phyloP scores from a whole-genome alignment of 768 basidiomycete genomes.

The Boletus tylopilopsis region DNA sequence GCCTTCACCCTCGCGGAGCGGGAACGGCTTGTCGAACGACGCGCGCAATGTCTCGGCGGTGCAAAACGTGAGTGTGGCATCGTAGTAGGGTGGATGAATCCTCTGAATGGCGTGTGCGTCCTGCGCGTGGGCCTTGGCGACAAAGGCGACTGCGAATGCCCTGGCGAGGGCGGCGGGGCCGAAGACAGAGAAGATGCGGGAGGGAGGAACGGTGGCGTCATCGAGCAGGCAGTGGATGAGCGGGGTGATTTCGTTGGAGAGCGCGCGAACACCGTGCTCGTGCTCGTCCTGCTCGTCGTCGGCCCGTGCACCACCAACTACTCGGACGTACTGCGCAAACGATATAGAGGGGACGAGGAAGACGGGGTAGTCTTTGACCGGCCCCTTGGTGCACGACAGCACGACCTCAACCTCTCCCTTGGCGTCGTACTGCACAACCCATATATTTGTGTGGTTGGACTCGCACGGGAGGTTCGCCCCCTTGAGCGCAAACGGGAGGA shows the following conservation, averaged over 20 bases:
- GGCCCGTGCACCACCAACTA: too few species aligned
- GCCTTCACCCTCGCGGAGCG: background rate
- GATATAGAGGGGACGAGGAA: slow-evolving; percentile 16
- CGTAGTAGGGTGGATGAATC: slow-evolving; percentile 50
- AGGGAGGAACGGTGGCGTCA: slow-evolving; percentile 2
- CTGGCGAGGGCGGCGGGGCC: too few species aligned
- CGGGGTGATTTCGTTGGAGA: too few species aligned
- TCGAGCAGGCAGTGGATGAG: slow-evolving; percentile 12
- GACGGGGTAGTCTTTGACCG: slow-evolving; percentile 5
- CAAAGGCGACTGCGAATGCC: slow-evolving; percentile 47
- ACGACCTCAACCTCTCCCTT: slow-evolving; percentile 6
- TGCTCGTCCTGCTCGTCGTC: too few species aligned
- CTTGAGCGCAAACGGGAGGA: slow-evolving; percentile 37
- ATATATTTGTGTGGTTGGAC: slow-evolving; percentile 19
- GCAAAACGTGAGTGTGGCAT: slow-evolving; percentile 54
- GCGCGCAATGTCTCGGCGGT: slow-evolving; percentile 44
- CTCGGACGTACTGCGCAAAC: background rate
- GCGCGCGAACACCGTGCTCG: too few species aligned
- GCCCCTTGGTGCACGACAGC: slow-evolving; percentile 6
- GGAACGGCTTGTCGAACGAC: slow-evolving; percentile 17
- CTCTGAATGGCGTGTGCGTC: slow-evolving; percentile 18
- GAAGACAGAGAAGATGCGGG: slow-evolving; percentile 61
- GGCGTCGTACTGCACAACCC: slow-evolving; percentile 29
- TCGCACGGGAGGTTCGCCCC: slow-evolving; percentile 2
- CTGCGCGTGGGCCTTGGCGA: slow-evolving; percentile 30